A percentile compares a stretch with the other conserved stretches of the same genome.
phyloP scores from a whole-genome alignment of 108 stramenopile genomes.

The Cyclotella baltica region DNA sequence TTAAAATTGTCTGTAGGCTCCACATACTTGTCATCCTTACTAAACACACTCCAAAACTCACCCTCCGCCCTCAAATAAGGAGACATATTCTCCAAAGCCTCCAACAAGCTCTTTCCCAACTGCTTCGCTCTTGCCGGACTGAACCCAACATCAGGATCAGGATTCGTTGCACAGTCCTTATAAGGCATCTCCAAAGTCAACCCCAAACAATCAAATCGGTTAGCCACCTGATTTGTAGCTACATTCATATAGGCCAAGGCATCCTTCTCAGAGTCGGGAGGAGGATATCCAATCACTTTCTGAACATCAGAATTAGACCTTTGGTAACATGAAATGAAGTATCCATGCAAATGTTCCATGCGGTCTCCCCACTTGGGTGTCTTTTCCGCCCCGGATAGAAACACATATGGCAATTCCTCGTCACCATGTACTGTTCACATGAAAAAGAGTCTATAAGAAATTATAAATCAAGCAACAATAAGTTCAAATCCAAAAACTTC shows the following conservation, averaged over 20 bases:
- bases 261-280: conserved; percentile 52
- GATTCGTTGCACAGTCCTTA: conserved; percentile 78
- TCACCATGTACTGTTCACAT: conserved; percentile 95
- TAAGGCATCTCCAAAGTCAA: conserved; percentile 92
- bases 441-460: too few species aligned
- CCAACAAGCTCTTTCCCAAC: conserved; percentile 74
- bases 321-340: conserved; percentile 73
- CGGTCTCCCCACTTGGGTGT: conserved; percentile 75
- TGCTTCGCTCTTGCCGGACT: conserved; percentile 58
- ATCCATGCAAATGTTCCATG: conserved; percentile 78
- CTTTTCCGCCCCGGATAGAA: conserved; percentile 84
- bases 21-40: conserved; percentile 73
- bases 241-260: conserved; percentile 73
- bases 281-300: conserved; percentile 74
- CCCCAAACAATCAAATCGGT: conserved; percentile 83
- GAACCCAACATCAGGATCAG: conserved; percentile 82
- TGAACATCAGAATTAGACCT: conserved; percentile 85
- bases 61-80: conserved; percentile 76
- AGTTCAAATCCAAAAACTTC: too few species aligned
- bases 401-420: conserved; percentile 88
- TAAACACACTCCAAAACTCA: conserved; percentile 71
- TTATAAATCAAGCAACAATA: too few species aligned
- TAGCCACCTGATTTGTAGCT: conserved; percentile 85
- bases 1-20: conserved; percentile 63
- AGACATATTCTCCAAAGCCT: conserved; percentile 71